Base-by-base conservation (phyloP, 2,329 filamentous ascomycete genomes). In the Neonectria ditissima region DNA sequence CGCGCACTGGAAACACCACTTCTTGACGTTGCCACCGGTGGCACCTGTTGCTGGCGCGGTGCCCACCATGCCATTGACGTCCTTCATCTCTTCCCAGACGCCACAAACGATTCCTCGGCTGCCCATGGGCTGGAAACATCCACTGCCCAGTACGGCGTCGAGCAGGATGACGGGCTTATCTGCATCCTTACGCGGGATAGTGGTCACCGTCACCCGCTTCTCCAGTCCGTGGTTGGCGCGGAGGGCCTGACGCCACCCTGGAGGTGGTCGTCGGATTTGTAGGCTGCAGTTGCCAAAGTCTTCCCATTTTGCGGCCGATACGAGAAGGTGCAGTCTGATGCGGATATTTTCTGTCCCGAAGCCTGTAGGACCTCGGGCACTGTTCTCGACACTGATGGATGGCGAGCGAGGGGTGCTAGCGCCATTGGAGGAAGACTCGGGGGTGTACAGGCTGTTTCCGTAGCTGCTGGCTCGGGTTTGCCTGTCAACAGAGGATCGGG, bases 91-190 rank as follows among this genome's bases (percentile, higher is more conserved):
- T 76, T 96, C 92, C 89, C 93, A 96, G 37, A 97, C 91, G 68
- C 92, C 94, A 59, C 97, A 89, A 1, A 96, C 92, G 72, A 97
- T 95, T 50, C 94, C 94, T 34, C 92, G 91, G 69, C 91, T 88
- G 5, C 93, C 94, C 64, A 97, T 88, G 18, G 92, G 84, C 69
- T 94, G 91, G 79, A 97, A 97, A 74, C 92, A 94, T 60, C 89
- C 92, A 75, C 94, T 93, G 11, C 91, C 91, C 2, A 97, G 83
- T 51, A 94, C 94, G 1, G 92, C 93, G 77, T 98, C 95, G 1
- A 97, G 84, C 37, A 97, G 79, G 1, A 91, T 84, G 65, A 89
- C 83, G 22, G 87, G 87, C 66, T 81, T 77, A 34, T 86, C 84
- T 20, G 79, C 76, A n/a, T 82, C 78, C 74, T 86, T 87, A 77